Percentiles rank a stretch among this genome's conserved stretches.
phyloP scores from a whole-genome alignment of 2,329 filamentous ascomycete species.

The Colletotrichum chlorophyti region DNA sequence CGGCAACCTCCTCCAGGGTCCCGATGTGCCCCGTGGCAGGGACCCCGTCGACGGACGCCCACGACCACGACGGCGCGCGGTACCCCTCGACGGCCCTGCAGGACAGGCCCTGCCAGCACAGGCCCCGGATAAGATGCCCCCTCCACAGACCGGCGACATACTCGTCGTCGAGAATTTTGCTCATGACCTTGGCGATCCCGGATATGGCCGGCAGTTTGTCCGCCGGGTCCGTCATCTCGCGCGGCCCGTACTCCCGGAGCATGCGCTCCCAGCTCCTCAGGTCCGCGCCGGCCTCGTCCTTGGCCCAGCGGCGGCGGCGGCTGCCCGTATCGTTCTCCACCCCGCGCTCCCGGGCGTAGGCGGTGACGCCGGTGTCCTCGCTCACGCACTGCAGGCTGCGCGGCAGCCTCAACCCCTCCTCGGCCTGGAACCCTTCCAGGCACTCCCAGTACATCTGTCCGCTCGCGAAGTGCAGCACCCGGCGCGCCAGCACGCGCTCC shows the following conservation, averaged over 20 bases:
- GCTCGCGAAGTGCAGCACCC: slow-evolving; percentile 35
- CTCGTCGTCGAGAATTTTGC: slow-evolving; percentile 29
- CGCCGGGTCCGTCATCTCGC: slow-evolving; percentile 28
- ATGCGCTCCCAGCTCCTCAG: neutral
- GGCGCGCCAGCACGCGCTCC: slow-evolving; percentile 36
- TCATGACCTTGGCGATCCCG: slow-evolving; percentile 35
- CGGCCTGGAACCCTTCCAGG: slow-evolving; percentile 5
- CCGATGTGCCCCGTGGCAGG: too few species aligned
- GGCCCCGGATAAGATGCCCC: neutral
- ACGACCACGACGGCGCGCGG: slow-evolving; percentile 26
- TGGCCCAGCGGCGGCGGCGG: too few species aligned
- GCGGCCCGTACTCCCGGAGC: slow-evolving; percentile 3
- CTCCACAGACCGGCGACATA: slow-evolving; percentile 40
- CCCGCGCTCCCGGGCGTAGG: neutral
- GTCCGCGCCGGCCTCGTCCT: too few species aligned
- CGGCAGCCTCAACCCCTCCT: slow-evolving; percentile 3
- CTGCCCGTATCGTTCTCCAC: neutral
- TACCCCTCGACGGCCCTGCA: neutral
- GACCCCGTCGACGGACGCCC: slow-evolving; percentile 21
- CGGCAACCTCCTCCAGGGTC: too few species aligned
- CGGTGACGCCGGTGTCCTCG: neutral
- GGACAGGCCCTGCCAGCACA: slow-evolving; percentile 14
- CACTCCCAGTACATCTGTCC: slow-evolving; percentile 25
- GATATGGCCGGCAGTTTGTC: slow-evolving; percentile 40
- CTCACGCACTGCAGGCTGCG: neutral